Conservation (phyloP, 225 moss, liverwort and hornwort species). For the Pleurozium schreberi region DNA sequence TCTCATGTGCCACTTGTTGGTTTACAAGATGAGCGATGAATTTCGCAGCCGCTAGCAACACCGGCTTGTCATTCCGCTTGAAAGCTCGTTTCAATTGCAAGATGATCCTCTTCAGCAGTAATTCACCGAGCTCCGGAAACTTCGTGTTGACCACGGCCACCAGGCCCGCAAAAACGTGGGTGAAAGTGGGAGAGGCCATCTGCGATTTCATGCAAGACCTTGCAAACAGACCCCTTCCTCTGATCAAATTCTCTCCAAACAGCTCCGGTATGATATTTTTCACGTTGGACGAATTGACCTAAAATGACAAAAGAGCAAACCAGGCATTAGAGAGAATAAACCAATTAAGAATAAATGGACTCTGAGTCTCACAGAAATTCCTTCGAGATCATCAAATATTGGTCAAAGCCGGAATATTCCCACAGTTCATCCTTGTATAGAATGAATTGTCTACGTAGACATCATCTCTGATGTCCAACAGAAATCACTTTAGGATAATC, state of each 20-base stretch:
- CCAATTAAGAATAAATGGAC: neutral
- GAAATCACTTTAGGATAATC: too few species aligned
- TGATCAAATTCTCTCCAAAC: constrained; percentile 76
- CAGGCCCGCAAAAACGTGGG: constrained; percentile 74
- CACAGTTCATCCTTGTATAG: neutral
- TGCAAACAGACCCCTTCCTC: constrained; percentile 80
- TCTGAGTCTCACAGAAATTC: neutral
- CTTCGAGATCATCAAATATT: neutral
- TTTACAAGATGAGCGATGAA: constrained; percentile 87
- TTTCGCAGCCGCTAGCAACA: constrained; percentile 83
- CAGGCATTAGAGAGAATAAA: neutral
- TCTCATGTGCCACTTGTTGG: constrained; percentile 82
- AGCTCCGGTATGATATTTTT: constrained; percentile 88
- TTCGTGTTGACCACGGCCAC: constrained; percentile 87
- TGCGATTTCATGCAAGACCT: constrained; percentile 96
- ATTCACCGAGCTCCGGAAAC: constrained; percentile 80
- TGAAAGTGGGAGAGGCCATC: constrained; percentile 90
- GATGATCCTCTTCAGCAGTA: constrained; percentile 74
- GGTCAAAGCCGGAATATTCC: neutral
- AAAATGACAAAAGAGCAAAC: neutral
- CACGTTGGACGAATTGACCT: constrained; percentile 71
- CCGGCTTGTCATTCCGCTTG: constrained; percentile 85
- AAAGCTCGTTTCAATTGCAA: constrained; percentile 69
- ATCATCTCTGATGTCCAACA: neutral
- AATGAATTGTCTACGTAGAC: neutral